These are phyloP conservation scores for Dendrobium chrysotoxum DNA, from an alignment of 106 monocot genomes.

Conservation along the genomic window DNA sequence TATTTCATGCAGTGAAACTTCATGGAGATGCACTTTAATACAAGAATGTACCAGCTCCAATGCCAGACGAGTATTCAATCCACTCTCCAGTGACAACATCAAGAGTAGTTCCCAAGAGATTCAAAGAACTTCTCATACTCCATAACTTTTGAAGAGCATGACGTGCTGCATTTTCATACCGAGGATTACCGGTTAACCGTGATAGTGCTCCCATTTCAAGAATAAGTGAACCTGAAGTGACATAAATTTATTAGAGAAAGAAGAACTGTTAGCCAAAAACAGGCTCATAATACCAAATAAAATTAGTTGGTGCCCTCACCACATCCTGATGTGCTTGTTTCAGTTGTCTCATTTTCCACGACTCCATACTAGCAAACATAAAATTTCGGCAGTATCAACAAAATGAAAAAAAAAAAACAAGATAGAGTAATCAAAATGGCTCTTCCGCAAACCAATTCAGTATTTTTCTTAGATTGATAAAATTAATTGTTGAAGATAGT, in stretches of 20 bases:
- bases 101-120: slow-evolving; percentile 88
- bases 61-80: slow-evolving; percentile 85
- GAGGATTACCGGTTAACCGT: slow-evolving; percentile 68
- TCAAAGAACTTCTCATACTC: slow-evolving; percentile 94
- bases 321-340: slow-evolving; percentile 97
- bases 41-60: slow-evolving; percentile 74
- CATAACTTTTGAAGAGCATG: slow-evolving; percentile 83
- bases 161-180: slow-evolving; percentile 73
- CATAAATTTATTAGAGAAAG: not conserved
- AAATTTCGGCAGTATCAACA: slow-evolving; percentile 9
- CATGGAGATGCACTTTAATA: not conserved
- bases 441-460: not conserved
- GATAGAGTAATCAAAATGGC: not conserved
- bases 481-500: not conserved
- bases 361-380: slow-evolving; percentile 59
- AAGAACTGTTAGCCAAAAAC: slow-evolving; percentile 1
- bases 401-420: not conserved
- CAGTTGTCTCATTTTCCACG: slow-evolving; percentile 82
- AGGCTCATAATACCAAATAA: not conserved
- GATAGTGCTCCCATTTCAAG: slow-evolving; percentile 96
- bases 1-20: not conserved
- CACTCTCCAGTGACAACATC: slow-evolving; percentile 81
- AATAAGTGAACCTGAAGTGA: slow-evolving; percentile 76
- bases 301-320: slow-evolving; percentile 35
- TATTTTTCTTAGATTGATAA: not conserved